phyloP scores from a whole-genome alignment of 225 moss, liverwort and hornwort genomes.

The Physcomitrellopsis africana region DNA sequence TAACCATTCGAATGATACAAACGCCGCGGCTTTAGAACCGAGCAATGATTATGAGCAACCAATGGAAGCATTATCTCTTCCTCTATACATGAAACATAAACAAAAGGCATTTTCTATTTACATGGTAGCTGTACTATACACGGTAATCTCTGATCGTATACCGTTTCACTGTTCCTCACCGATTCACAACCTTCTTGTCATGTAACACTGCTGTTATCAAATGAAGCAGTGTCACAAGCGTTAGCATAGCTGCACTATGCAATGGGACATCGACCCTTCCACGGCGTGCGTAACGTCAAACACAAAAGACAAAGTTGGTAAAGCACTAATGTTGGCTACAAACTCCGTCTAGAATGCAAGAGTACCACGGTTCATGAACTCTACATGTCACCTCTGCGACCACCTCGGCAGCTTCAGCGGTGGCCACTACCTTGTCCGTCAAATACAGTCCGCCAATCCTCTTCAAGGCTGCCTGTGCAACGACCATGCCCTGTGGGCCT shows the following conservation, averaged over 20 bases:
- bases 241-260: slow-evolving; percentile 17
- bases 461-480: slow-evolving; percentile 76
- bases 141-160: slow-evolving; percentile 20
- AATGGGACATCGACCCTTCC: slow-evolving; percentile 17
- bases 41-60: slow-evolving; percentile 41
- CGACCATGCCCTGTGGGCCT: slow-evolving; percentile 60
- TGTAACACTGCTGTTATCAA: slow-evolving; percentile 4
- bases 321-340: slow-evolving; percentile 16
- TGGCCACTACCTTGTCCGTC: slow-evolving; percentile 72
- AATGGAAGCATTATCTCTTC: slow-evolving; percentile 16
- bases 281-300: neutral
- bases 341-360: slow-evolving; percentile 49
- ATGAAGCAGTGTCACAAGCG: slow-evolving; percentile 24
- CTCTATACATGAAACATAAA: slow-evolving; percentile 33
- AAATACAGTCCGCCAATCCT: slow-evolving; percentile 86
- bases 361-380: slow-evolving; percentile 93
- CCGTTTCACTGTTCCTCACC: slow-evolving; percentile 21
- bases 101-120: slow-evolving; percentile 7
- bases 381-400: slow-evolving; percentile 71
- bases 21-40: slow-evolving; percentile 31
- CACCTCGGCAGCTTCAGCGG: slow-evolving; percentile 63
- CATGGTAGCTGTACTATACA: slow-evolving; percentile 25
- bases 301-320: slow-evolving; percentile 9
- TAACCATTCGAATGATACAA: slow-evolving; percentile 29
- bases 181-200: slow-evolving; percentile 28